These are phyloP conservation scores for Boletus reticuloceps DNA, from an alignment of 768 basidiomycete genomes.

Conservation along the genomic window DNA sequence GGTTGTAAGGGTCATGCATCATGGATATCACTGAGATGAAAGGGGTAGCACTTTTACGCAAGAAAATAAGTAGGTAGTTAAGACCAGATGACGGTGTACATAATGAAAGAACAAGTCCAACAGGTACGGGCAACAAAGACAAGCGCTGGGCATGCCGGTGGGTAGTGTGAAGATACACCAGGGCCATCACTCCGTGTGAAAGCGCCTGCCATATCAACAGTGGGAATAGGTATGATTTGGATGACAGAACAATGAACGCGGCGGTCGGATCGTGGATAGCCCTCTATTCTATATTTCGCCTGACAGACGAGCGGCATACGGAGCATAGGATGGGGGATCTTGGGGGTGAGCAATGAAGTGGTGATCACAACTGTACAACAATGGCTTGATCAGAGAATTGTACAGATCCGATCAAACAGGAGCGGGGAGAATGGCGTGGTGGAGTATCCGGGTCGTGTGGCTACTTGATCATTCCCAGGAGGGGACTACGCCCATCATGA, in stretches of 20 bases:
- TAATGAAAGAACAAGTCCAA: conserved; percentile 8
- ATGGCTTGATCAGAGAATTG: conserved; percentile 4
- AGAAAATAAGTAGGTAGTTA: conserved; percentile 19
- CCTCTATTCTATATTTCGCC: conserved; percentile 14
- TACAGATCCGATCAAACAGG: conserved; percentile 7
- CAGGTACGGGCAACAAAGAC: neutral
- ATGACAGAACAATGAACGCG: neutral
- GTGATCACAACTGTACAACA: conserved; percentile 13
- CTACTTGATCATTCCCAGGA: conserved; percentile 20
- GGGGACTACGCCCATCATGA: conserved; percentile 27
- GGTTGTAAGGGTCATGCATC: neutral
- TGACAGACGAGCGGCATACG: neutral
- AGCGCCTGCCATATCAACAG: neutral
- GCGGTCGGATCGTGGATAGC: neutral
- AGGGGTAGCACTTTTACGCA: conserved; percentile 14
- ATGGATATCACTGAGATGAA: conserved; percentile 5
- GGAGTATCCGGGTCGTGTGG: neutral
- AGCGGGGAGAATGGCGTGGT: neutral
- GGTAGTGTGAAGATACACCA: neutral
- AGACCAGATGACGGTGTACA: conserved; percentile 17
- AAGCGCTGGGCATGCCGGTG: neutral
- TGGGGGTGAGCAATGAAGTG: neutral
- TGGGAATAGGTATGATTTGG: conserved; percentile 5
- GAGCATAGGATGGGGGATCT: conserved; percentile 6
- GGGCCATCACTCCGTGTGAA: neutral